phyloP scores from a whole-genome alignment of 176 grass and related monocot genomes.

The Oryza longistaminata region DNA sequence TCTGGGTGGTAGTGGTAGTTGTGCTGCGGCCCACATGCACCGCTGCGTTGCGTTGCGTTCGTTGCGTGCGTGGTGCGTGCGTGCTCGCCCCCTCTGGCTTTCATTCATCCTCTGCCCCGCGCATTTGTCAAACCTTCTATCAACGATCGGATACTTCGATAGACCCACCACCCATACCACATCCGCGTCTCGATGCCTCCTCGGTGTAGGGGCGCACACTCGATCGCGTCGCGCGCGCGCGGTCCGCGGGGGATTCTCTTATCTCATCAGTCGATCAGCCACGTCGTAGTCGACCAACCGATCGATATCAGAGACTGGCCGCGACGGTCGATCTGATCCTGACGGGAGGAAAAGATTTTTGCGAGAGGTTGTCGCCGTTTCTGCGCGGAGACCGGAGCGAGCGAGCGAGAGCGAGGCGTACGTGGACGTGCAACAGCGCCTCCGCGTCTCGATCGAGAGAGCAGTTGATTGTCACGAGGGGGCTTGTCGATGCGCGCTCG shows the following conservation, averaged over 20 bases:
- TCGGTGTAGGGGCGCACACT: not conserved
- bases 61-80: too few relatives aligned
- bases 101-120: not conserved
- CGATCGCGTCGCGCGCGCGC: too few relatives aligned
- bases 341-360: not conserved
- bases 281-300: not conserved
- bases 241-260: not conserved
- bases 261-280: not conserved
- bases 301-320: not conserved
- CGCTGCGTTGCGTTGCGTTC: not conserved
- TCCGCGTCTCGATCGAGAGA: not conserved
- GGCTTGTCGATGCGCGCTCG: not conserved
- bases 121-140: not conserved
- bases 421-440: not conserved
- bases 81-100: not conserved
- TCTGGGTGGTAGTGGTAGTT: not conserved
- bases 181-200: not conserved
- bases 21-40: not conserved
- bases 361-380: not conserved
- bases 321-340: not conserved
- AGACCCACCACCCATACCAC: not conserved
- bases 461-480: conserved; percentile 7
- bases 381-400: not conserved
- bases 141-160: not conserved
- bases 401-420: too few relatives aligned